Evolutionary conservation across 768 basidiomycete genomes (phyloP), one percentile per base, ranked within the genome.

Genomic region (Strobilomyces dryophilus): DNA sequence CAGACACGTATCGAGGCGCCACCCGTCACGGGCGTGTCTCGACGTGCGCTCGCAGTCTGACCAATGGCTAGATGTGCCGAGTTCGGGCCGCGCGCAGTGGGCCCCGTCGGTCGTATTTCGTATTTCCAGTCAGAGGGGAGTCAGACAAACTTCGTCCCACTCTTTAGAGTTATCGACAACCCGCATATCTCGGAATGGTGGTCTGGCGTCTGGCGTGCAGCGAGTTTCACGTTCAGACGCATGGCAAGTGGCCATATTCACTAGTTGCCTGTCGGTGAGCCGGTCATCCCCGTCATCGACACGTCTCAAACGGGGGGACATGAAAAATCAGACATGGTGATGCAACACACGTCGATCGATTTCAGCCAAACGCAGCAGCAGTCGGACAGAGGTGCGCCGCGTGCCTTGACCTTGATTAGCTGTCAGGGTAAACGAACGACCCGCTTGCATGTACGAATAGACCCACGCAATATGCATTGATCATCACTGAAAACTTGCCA

Each of bases 211-310:
- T 55, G 57, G 48, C 45, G 36, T 35, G 20, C 29, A 29, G 35
- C 39, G 17, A 42, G 61, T 62, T 63, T 60, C 61, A 63, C 41
- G 40, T 54, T 40, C 18, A n/a, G 29, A 39, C 21, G 45, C 46
- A 49, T 45, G 47, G 24, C 45, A 47, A 17, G 41, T n/a, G 31
- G 37, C 21, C n/a, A 15, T 45, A 36, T 18, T 8, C 45, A 24
- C 21, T 31, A 5, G 35, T 51, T 21, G 20, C 17, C n/a, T 4
- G 8, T 11, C 18, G 39, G n/a, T 20, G 20, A 34, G 15, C 41
- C 26, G 12, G 24, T 26, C 6, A 26, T 43, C 41, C 32, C 26
- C 59, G 24, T 27, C 57, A 24, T 34, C 44, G 24, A 44, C 37
- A 11, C 21, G 15, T 51, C 56, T 54, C 50, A 54, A 41, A 54